Conservation (phyloP, 148 eudicot genomes). For the Silene conica region DNA sequence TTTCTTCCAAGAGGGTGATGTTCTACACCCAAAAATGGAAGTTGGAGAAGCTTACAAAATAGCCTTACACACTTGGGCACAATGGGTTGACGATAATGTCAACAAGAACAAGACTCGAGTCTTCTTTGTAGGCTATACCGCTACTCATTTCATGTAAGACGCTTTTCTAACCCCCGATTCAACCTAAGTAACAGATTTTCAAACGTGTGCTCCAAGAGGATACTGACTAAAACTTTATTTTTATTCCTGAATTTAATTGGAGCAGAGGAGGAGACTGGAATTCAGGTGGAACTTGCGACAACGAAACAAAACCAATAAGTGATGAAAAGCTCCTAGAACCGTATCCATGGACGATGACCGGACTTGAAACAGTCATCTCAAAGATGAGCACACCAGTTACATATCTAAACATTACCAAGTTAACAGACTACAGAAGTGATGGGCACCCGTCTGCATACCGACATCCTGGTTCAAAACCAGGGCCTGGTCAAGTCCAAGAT, state of each 20-base stretch:
- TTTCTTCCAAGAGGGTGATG: constrained; percentile 52
- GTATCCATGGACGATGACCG: constrained; percentile 51
- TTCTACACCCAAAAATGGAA: constrained; percentile 38
- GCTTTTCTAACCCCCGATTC: neutral
- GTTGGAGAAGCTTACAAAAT: constrained; percentile 41
- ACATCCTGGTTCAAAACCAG: constrained; percentile 9
- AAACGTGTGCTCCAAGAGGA: no score
- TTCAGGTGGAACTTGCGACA: constrained; percentile 51
- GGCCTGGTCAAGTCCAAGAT: constrained; percentile 36
- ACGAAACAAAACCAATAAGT: constrained; percentile 44
- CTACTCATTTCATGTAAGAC: constrained; percentile 45
- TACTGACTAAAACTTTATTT: neutral
- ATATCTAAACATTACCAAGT: constrained; percentile 52
- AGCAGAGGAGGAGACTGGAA: constrained; percentile 65
- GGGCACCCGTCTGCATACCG: constrained; percentile 67
- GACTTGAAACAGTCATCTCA: constrained; percentile 37
- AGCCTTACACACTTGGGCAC: constrained; percentile 55
- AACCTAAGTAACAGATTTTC: no score
- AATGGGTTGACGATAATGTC: constrained; percentile 51
- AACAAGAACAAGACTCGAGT: constrained; percentile 35
- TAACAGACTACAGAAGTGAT: constrained; percentile 70
- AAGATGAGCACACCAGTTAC: constrained; percentile 48
- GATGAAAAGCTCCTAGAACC: constrained; percentile 32
- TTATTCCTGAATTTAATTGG: neutral
- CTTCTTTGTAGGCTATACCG: constrained; percentile 43